Base-by-base conservation (phyloP, 305 asterid genomes). In the Rubia peregrina region DNA sequence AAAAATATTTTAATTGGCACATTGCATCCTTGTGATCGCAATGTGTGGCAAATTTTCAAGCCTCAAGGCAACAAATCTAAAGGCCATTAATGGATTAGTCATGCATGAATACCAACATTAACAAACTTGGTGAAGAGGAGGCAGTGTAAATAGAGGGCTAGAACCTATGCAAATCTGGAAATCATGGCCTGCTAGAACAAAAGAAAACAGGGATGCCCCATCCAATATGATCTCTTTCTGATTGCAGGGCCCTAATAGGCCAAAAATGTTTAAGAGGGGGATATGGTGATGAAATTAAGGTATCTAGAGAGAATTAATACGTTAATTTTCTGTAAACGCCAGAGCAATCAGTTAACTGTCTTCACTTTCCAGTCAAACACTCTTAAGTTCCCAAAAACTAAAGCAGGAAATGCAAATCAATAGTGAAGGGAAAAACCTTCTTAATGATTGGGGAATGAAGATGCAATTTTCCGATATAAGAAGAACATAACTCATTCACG, bases 181-280 rank as follows among this genome's bases (percentile, higher is more conserved):
- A 60, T 22, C 33, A 60, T 24, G 64, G 38, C 41, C 64, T 2
- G 64, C 38, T 60, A 24, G 64, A 60, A 5, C 36, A 22, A 24
- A 38, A 60, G 41, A 24, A 60, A 9, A 60, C 17, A 60, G 33
- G 64, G 40, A 9, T 21, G 7, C 38, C 64, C 41, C 38, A 60
- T 60, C 40, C 40, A 57, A 57, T 24, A 22, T 10, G 38, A 60
- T 13, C 64, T 60, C 33, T 21, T 57, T 57, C 64, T 60, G 38
- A 60, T 60, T 10, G 38, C 40, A 60, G 41, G 64, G 63, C 16
- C 64, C 41, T 60, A 60, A 38, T 60, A 60, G 38, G 17, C 62
- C 16, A 26, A 30, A 21, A 60, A 10, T 22, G 38, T 9, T 22
- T 60, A 10, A 4, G 24, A 60, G 13, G n/a, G 64, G 17, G 64